Evolutionary conservation across 176 grass and related monocot species (phyloP).

Genomic region (Puccinellia tenuiflora): DNA sequence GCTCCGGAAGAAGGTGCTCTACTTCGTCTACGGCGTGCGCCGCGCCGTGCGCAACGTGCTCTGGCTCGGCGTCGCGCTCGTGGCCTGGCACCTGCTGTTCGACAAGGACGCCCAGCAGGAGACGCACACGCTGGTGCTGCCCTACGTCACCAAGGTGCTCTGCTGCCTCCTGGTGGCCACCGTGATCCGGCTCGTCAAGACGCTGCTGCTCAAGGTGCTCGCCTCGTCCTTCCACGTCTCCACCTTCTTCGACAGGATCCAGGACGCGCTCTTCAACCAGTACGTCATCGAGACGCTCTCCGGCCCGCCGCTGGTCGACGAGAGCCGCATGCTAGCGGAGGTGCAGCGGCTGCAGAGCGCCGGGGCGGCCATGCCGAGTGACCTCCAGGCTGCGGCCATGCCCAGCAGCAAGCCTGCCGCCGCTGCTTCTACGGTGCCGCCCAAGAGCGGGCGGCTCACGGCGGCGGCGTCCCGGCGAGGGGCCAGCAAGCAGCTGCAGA

Average conservation of each 20-base stretch:
- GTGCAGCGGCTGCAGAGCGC: constrained; percentile 81
- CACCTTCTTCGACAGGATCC: constrained; percentile 94
- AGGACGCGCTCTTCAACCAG: constrained; percentile 93
- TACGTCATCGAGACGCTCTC: constrained; percentile 97
- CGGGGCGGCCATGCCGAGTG: constrained; percentile 50
- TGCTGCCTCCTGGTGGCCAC: constrained; percentile 84
- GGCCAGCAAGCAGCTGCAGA: constrained; percentile 42
- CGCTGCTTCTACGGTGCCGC: background rate
- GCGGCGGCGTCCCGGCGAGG: constrained; percentile 19
- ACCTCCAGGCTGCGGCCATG: constrained; percentile 44
- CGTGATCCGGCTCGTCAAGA: constrained; percentile 76
- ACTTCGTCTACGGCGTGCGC: constrained; percentile 94
- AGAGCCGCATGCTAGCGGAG: constrained; percentile 67
- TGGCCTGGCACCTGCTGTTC: constrained; percentile 73
- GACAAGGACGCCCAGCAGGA: constrained; percentile 49
- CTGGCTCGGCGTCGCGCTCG: constrained; percentile 81
- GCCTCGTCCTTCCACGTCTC: constrained; percentile 93
- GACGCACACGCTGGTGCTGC: constrained; percentile 42
- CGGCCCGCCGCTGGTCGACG: constrained; percentile 68
- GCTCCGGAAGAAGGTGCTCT: constrained; percentile 84
- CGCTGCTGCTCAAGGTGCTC: constrained; percentile 89
- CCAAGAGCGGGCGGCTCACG: constrained; percentile 44
- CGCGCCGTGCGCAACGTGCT: constrained; percentile 82
- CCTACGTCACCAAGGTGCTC: constrained; percentile 83
- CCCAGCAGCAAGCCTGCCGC: constrained; percentile 37